Percentiles rank a stretch among this genome's conserved stretches.
phyloP scores from a whole-genome alignment of 352 stramenopile genomes.

The Lagenidium sp. region DNA sequence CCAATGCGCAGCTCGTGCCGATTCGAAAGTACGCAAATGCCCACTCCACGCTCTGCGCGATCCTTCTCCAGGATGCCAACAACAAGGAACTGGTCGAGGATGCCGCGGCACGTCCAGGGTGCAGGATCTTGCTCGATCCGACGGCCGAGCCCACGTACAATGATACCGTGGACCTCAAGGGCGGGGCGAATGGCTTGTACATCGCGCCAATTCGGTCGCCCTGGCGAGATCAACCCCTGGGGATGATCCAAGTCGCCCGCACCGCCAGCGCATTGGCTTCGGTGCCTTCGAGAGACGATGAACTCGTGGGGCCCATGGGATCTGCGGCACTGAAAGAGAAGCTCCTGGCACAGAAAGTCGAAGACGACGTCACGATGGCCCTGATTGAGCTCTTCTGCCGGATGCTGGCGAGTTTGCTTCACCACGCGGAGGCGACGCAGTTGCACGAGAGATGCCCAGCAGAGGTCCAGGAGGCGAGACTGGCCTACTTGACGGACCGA shows the following conservation, averaged over 20 bases:
- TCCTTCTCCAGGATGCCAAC: constrained; percentile 15
- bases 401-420: constrained; percentile 45
- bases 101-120: background rate
- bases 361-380: constrained; percentile 46
- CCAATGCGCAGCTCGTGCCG: constrained; percentile 9
- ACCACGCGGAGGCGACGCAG: constrained; percentile 43
- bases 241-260: constrained; percentile 59
- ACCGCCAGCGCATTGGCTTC: constrained; percentile 2
- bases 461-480: constrained; percentile 37
- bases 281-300: background rate
- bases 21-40: constrained; percentile 56
- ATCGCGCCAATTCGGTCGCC: constrained; percentile 43
- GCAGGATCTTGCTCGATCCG: constrained; percentile 29
- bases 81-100: background rate
- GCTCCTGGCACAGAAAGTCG: constrained; percentile 23
- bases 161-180: constrained; percentile 55
- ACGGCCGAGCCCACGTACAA: constrained; percentile 50
- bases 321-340: constrained; percentile 26
- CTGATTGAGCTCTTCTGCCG: constrained; percentile 44
- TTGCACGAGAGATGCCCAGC: constrained; percentile 32
- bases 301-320: background rate
- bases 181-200: constrained; percentile 46
- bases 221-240: constrained; percentile 34
- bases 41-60: constrained; percentile 44
- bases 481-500: constrained; percentile 30